These are phyloP conservation scores for Chlamydomonas reinhardtii DNA, from an alignment of 163 green algal genomes.

Conservation along the genomic window DNA sequence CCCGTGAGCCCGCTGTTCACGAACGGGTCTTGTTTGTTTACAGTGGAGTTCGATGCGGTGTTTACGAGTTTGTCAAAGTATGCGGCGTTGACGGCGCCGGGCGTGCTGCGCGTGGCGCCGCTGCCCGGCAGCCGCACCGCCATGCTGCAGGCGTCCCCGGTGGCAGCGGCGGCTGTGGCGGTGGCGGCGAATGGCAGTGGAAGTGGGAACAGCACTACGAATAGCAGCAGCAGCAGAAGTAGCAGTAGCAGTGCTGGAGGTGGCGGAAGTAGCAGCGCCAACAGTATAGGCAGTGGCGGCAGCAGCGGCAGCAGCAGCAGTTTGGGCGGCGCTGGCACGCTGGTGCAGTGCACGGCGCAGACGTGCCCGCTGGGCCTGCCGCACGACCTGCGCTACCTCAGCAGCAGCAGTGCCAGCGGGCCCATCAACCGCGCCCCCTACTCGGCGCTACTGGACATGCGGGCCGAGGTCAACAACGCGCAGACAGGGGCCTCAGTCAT, in stretches of 20 bases:
- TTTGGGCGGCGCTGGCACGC: neutral
- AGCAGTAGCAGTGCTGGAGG: too few species aligned
- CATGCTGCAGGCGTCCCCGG: too few species aligned
- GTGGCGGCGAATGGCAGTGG: too few species aligned
- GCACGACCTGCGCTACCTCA: neutral
- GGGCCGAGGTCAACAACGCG: neutral
- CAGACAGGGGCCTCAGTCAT: neutral
- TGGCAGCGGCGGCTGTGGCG: too few species aligned
- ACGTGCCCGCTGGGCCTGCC: neutral
- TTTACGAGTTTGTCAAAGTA: neutral
- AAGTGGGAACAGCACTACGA: too few species aligned
- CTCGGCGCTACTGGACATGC: neutral
- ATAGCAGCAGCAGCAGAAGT: too few species aligned
- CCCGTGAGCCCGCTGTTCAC: neutral
- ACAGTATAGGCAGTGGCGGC: too few species aligned
- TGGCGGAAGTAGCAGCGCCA: too few species aligned
- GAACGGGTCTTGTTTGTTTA: neutral
- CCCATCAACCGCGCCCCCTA: neutral
- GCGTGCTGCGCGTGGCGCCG: neutral
- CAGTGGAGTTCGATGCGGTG: neutral
- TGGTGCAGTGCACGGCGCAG: neutral
- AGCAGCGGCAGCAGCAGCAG: too few species aligned
- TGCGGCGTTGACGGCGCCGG: neutral
- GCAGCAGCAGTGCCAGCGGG: too few species aligned
- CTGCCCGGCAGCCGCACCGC: neutral